Evolutionary conservation across 2,329 filamentous ascomycete species (phyloP), one percentile per base, ranked within the genome.

Genomic region (Sporothrix pallida): DNA sequence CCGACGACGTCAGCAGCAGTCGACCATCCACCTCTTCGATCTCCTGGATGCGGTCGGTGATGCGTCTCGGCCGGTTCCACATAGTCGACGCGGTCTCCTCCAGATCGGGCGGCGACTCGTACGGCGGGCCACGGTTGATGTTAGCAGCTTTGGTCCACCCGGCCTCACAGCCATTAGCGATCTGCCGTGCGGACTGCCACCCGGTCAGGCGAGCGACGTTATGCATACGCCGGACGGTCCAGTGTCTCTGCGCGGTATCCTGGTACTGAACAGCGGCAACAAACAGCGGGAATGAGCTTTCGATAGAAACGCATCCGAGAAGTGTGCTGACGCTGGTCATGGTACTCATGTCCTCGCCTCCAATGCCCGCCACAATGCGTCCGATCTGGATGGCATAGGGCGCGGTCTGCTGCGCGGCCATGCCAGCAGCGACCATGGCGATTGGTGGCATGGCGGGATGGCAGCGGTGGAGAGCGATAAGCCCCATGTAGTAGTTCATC

Each of bases 361-460:
- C 86, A 65, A 93, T 81, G 0, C 95, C 95, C 0, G 92, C 93
- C 1, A 90, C 88, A 73, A 98, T 95, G 26, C 92, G 90, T 8
- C 94, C 95, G 74, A 98, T 90, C 76, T 91, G 87, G 75, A 90
- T 90, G 1, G 94, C 93, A 81, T 90, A 92, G 0, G 83, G 83
- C 2, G 87, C 88, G 0, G 95, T 98, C 69, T 92, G 88, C 15
- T 84, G 84, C 0, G 94, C 93, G 10, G 92, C 90, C 76, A 97
- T 87, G 8, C 91, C 92, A 0, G 94, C 94, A 2, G 96, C 94
- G 78, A 94, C 89, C 89, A 97, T 94, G 50, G 94, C 92, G 9
- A 95, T 91, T 0, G 95, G 94, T 0, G 95, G 95, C 94, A 98
- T 98, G 31, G 88, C 89, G 0, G 96, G 96, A 77, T 98, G 95